These are phyloP conservation scores for Tubosaeta brunneosetosa DNA, from an alignment of 768 basidiomycete species.

Conservation along the genomic window DNA sequence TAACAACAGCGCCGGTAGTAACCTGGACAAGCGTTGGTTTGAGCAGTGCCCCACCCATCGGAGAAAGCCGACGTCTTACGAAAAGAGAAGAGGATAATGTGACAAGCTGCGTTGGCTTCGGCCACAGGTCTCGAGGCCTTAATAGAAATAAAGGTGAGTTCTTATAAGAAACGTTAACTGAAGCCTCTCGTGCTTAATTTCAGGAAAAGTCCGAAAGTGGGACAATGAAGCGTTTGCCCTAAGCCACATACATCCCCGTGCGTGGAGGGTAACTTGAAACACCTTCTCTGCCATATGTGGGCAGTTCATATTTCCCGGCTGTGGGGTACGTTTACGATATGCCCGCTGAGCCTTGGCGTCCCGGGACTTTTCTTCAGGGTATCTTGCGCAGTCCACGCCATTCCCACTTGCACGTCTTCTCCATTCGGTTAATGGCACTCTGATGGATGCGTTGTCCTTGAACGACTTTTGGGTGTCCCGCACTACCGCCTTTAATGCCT, in stretches of 20 bases:
- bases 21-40: too few species aligned
- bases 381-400: background rate
- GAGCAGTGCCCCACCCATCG: too few species aligned
- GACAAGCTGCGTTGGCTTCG: background rate
- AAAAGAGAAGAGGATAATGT: background rate
- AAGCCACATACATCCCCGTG: background rate
- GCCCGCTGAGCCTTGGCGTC: background rate
- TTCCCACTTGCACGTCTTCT: background rate
- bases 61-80: background rate
- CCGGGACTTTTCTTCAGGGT: background rate
- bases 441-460: slow-evolving; percentile 4
- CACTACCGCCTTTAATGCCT: slow-evolving; percentile 7
- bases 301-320: background rate
- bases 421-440: background rate
- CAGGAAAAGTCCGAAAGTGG: background rate
- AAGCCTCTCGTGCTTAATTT: background rate
- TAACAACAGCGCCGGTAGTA: too few species aligned
- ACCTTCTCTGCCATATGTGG: background rate
- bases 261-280: background rate
- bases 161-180: background rate
- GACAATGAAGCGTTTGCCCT: background rate
- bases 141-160: background rate
- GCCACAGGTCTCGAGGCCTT: background rate
- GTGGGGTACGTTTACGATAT: background rate
- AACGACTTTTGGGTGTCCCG: slow-evolving; percentile 12